Evolutionary conservation across 192 early-diverging fungal species (phyloP).

Genomic region (Lobosporangium transversale): DNA sequence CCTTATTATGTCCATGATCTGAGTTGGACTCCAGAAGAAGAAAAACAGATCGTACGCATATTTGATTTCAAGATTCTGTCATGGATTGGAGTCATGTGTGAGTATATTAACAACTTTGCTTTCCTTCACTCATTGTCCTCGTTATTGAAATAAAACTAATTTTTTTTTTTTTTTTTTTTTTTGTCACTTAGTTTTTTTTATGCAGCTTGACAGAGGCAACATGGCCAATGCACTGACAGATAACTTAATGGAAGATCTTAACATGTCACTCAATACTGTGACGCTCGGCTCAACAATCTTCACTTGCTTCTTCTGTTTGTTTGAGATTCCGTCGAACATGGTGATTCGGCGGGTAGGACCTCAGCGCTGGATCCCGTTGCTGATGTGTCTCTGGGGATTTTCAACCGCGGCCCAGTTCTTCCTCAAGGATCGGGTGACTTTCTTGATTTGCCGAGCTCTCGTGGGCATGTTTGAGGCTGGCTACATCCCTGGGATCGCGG

Average conservation of each 20-base stretch:
- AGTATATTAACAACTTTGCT: background rate
- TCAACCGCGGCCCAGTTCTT: slow-evolving; percentile 44
- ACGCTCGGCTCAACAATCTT: slow-evolving; percentile 60
- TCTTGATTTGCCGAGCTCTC: slow-evolving; percentile 58
- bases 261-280: slow-evolving; percentile 57
- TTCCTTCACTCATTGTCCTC: background rate
- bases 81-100: slow-evolving; percentile 60
- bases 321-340: slow-evolving; percentile 61
- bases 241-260: slow-evolving; percentile 59
- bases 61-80: slow-evolving; percentile 56
- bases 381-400: slow-evolving; percentile 39
- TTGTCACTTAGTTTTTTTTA: slow-evolving; percentile 36
- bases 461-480: slow-evolving; percentile 66
- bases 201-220: slow-evolving; percentile 62
- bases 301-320: slow-evolving; percentile 49
- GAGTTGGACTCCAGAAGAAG: slow-evolving; percentile 63
- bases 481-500: slow-evolving; percentile 56
- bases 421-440: slow-evolving; percentile 49
- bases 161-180: slow-evolving; percentile 17
- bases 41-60: slow-evolving; percentile 57
- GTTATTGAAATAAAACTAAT: background rate
- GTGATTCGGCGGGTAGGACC: slow-evolving; percentile 58
- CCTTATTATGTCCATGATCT: slow-evolving; percentile 50
- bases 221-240: slow-evolving; percentile 61
- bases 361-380: slow-evolving; percentile 64